Base-by-base conservation (phyloP, 2,329 filamentous ascomycete genomes). In the Neonectria coccinea region DNA sequence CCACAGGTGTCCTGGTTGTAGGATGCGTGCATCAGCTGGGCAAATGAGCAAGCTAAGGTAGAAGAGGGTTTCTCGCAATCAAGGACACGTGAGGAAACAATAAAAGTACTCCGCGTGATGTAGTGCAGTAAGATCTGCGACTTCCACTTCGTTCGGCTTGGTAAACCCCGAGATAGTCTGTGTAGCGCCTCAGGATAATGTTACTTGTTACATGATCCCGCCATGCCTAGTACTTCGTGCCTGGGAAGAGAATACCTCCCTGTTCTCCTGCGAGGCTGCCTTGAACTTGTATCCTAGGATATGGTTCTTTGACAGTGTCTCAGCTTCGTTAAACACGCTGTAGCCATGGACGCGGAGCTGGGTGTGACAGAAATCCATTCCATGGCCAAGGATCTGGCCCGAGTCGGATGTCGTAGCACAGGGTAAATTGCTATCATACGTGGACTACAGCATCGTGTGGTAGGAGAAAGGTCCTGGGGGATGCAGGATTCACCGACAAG, bases 401-500 rank as follows among this genome's bases (percentile, higher is more conserved):
- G 14, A 25, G 39, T 27, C 20, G 36, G 50, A 31, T 41, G 36
- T 50, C 25, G 44, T 29, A 9, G 9, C 5, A 9, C 4, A 29
- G 27, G 27, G 6, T 9, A 29, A 29, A 29, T 7, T 29, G 27
- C 27, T 9, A 29, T 29, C 27, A 9, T 29, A 29, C 27, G 27
- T 29, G 9, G 7, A 22, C 22, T 4, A 22, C 22, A 22, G 4
- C 4, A 22, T 22, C 22, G 22, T 29, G 6, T 4, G 3, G 31
- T 33, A 33, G 8, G 31, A 4, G 1, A 33, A 33, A 33, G 31
- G 55, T 16, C 42, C n/a, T 56, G 51, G 55, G 36, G 41, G 44
- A 42, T 33, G 59, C 52, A 48, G 25, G 59, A 31, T 52, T 52
- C 56, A 52, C 36, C 16, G 11, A 18, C 16, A 48, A 63, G 39